These are phyloP conservation scores for Pluteus cervinus DNA, from an alignment of 768 basidiomycete species.

Conservation along the genomic window DNA sequence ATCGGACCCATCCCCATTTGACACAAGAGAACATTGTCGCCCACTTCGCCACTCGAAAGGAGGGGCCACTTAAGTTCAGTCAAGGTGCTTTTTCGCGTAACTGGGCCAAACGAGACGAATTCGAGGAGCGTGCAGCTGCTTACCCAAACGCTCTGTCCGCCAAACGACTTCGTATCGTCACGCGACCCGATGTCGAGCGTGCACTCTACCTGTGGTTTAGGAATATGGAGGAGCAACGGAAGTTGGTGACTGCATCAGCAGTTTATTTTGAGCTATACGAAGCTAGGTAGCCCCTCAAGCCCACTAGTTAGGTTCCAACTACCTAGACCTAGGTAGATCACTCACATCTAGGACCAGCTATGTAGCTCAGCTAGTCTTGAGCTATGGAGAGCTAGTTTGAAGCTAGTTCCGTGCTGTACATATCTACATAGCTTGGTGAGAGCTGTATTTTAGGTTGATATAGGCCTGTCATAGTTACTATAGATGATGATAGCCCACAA, in stretches of 20 bases:
- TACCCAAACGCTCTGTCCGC: conserved; percentile 19
- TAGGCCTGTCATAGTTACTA: too few species aligned
- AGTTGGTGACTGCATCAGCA: conserved; percentile 17
- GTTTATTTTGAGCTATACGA: too few species aligned
- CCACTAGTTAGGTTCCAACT: too few species aligned
- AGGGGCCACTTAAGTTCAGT: conserved; percentile 1
- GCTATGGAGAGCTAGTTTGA: too few species aligned
- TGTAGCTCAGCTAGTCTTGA: too few species aligned
- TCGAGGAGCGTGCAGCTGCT: conserved; percentile 1
- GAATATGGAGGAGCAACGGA: conserved; percentile 19
- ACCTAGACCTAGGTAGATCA: too few species aligned
- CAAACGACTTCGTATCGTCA: conserved; percentile 24
- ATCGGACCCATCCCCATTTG: conserved; percentile 14
- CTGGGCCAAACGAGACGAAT: not conserved
- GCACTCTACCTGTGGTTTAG: conserved; percentile 25
- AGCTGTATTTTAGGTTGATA: too few species aligned
- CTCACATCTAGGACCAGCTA: too few species aligned
- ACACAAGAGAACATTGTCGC: conserved; percentile 13
- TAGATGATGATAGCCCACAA: too few species aligned
- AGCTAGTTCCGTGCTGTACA: too few species aligned
- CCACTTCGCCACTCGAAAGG: not conserved
- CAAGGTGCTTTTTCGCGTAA: conserved; percentile 2
- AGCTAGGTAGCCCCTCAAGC: too few species aligned
- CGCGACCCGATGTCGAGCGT: conserved; percentile 11
- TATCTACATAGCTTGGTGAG: too few species aligned